Base-by-base conservation (phyloP, 2,329 filamentous ascomycete genomes). In the Pyricularia sp. region DNA sequence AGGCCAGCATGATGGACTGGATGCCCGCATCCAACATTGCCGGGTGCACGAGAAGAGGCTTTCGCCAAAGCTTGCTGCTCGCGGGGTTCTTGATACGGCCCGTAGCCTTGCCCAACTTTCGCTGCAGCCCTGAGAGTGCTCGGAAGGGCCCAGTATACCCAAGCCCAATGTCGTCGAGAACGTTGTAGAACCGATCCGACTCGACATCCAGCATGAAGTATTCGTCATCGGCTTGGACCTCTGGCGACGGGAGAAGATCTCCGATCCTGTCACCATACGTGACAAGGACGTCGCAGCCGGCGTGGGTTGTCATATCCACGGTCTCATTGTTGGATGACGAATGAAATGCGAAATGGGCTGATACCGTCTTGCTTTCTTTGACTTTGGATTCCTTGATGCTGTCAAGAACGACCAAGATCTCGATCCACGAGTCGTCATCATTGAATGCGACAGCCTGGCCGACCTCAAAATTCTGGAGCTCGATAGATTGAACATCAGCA, bases 21-120 rank as follows among this genome's bases (percentile, higher is more conserved):
- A 78, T 71, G 2, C 73, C 73, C 0, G 69, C 69, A 59, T 77
- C 76, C 0, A 78, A 67, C 2, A 70, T 67, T 0, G 68, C 72
- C 0, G 76, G 76, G 60, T 77, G 75, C 0, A 78, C 67, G 6
- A 74, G 65, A 6, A 71, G 66, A 30, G 55, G 55, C 24, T 60
- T 16, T 57, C 55, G 55, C 60, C 55, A 30, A 53, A 53, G 44
- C 16, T 60, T 26, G 44, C 59, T 60, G 40, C 55, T 26, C 16
- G 22, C 22, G 4, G 55, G 55, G 13, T 62, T 26, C 30, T n/a
- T 22, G 9, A 40, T 62, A 31, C 10, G 19, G 60, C 13, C 33
- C 9, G 35, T 12, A 10, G 60, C 31, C 28, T 35, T 24, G 60
- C 31, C 60, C 28, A 35, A 22, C 60, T 62, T 62, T 22, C 60